Evolutionary conservation across 2,329 filamentous ascomycete genomes (phyloP).

Genomic region (Sporothrix variecibatus): DNA sequence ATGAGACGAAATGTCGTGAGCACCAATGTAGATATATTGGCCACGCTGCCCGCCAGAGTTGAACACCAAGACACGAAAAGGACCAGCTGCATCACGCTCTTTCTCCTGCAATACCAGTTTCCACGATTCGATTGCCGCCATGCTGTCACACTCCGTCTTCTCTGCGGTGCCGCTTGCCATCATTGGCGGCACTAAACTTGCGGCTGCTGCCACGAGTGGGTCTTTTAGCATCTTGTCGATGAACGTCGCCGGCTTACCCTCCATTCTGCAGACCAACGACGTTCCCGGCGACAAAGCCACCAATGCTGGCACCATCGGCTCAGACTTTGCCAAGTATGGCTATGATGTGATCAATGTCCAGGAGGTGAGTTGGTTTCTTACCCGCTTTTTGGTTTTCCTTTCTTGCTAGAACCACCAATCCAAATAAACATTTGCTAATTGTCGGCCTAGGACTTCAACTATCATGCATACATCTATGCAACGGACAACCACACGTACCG

Average conservation of each 20-base stretch:
- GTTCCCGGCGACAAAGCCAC: slow-evolving; percentile 62
- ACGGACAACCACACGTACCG: slow-evolving; percentile 61
- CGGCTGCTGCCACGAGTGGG: slow-evolving; percentile 30
- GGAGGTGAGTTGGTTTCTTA: slow-evolving; percentile 51
- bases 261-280: slow-evolving; percentile 59
- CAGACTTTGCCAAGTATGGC: slow-evolving; percentile 55
- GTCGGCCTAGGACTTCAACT: slow-evolving; percentile 60
- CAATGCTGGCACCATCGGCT: slow-evolving; percentile 59
- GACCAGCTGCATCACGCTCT: neutral
- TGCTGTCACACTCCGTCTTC: neutral
- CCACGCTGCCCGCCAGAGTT: neutral
- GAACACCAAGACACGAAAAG: neutral
- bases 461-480: slow-evolving; percentile 63
- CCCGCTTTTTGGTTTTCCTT: too few species aligned
- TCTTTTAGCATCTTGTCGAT: slow-evolving; percentile 56
- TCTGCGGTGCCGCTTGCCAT: neutral
- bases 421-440: neutral
- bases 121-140: neutral
- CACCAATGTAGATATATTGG: neutral
- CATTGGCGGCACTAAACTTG: neutral
- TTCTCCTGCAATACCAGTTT: neutral
- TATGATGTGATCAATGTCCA: slow-evolving; percentile 67
- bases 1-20: neutral
- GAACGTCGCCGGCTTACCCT: slow-evolving; percentile 63
- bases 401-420: too few species aligned